Evolutionary conservation across 371 early-diverging fungal species (phyloP).

Genomic region (Cokeromyces recurvatus): DNA sequence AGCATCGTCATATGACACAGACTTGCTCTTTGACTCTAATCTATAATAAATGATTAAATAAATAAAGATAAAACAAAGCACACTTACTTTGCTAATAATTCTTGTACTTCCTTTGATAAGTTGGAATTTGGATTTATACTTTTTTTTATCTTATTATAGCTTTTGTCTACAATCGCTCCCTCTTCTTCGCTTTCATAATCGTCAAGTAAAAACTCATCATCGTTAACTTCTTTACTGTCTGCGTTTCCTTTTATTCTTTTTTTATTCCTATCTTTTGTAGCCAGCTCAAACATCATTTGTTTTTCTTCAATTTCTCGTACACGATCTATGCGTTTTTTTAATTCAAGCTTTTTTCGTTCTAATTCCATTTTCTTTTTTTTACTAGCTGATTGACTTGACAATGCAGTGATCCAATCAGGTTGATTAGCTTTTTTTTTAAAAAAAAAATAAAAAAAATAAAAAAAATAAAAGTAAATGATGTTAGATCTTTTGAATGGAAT

Average conservation of each 20-base stretch:
- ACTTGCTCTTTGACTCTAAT: constrained; percentile 10
- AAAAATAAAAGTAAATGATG: no score
- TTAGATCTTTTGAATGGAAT: no score
- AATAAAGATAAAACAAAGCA: background rate
- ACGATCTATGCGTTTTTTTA: constrained; percentile 27
- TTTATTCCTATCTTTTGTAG: constrained; percentile 8
- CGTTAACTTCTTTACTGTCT: constrained; percentile 9
- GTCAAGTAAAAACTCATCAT: constrained; percentile 57
- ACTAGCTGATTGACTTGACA: constrained; percentile 14
- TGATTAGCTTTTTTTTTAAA: constrained; percentile 17
- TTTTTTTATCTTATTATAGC: background rate
- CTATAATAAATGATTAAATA: constrained; percentile 4
- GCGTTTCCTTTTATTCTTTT: constrained; percentile 3
- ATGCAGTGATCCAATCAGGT: constrained; percentile 44
- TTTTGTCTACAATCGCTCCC: no score
- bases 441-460: no score
- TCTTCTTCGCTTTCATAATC: constrained; percentile 66
- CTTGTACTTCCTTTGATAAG: constrained; percentile 52
- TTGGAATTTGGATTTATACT: constrained; percentile 14
- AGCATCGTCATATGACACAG: constrained; percentile 3
- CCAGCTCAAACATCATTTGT: background rate
- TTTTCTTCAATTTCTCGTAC: constrained; percentile 17
- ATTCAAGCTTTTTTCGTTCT: constrained; percentile 16
- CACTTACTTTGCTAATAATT: constrained; percentile 46
- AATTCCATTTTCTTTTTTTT: constrained; percentile 7